A percentile compares a stretch with the other conserved stretches of the same genome.
These are phyloP conservation scores for Pneumocystis canis DNA, from an alignment of 1,139 yeast genomes.

Conservation along the genomic window DNA sequence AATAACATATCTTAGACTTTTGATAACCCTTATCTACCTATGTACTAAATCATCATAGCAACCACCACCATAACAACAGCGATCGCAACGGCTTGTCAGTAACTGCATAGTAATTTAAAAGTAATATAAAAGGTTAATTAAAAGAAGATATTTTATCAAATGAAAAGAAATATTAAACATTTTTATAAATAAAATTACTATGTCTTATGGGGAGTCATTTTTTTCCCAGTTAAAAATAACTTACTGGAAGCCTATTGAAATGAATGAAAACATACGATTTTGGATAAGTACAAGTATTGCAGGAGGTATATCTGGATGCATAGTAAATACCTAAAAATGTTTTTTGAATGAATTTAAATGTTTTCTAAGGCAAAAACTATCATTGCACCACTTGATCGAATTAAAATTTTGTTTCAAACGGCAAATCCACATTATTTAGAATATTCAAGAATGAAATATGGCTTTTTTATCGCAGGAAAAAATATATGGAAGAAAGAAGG, in stretches of 20 bases:
- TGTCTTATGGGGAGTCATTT: background rate
- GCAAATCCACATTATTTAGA: constrained; percentile 75
- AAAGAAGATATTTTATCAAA: too few relatives aligned
- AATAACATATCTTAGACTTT: too few relatives aligned
- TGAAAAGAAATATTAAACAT: background rate
- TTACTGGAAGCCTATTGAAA: background rate
- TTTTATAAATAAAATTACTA: background rate
- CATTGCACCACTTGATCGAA: constrained; percentile 90
- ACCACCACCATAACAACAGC: too few relatives aligned
- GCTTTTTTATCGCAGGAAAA: constrained; percentile 57
- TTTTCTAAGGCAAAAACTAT: constrained; percentile 54
- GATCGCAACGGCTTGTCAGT: too few relatives aligned
- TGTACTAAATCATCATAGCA: too few relatives aligned
- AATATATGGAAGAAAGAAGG: constrained; percentile 62
- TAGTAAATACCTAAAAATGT: constrained; percentile 26
- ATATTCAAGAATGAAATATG: constrained; percentile 67
- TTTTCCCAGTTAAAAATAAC: background rate
- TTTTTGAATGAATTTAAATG: background rate
- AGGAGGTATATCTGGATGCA: constrained; percentile 92
- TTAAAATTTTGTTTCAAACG: constrained; percentile 87
- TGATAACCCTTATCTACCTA: too few relatives aligned
- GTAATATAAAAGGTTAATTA: too few relatives aligned
- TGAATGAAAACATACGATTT: constrained; percentile 27
- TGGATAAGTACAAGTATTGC: constrained; percentile 74
- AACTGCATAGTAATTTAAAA: too few relatives aligned